A percentile compares a stretch with the other conserved stretches of the same genome.
phyloP scores from a whole-genome alignment of 2,329 filamentous ascomycete genomes.

The Botrytis cinerea region DNA sequence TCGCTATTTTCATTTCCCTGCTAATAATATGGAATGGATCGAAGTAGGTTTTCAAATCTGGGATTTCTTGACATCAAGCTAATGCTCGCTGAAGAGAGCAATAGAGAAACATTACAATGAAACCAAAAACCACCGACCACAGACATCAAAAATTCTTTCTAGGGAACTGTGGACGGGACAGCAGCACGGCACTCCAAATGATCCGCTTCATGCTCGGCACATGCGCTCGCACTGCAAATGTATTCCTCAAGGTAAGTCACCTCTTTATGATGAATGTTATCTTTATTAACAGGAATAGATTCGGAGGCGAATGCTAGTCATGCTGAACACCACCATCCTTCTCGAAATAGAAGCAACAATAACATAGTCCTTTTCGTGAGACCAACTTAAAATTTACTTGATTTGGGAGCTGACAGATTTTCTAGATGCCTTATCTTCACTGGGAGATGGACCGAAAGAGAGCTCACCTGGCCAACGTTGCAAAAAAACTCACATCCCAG shows the following conservation, averaged over 20 bases:
- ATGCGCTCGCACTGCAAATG: not conserved
- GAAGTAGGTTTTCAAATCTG: not conserved
- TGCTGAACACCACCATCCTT: not conserved
- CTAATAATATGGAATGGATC: not conserved
- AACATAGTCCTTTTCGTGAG: not conserved
- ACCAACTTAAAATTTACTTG: fast-evolving
- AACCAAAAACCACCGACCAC: not conserved
- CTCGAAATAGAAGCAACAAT: not conserved
- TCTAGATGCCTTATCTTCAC: not conserved
- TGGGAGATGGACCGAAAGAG: not conserved
- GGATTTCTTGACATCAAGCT: not conserved
- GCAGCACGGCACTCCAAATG: not conserved
- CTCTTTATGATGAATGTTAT: not conserved
- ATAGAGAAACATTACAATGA: not conserved
- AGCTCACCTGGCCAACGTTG: not conserved
- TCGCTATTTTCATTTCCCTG: not conserved
- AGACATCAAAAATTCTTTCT: not conserved
- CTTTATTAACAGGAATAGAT: not conserved
- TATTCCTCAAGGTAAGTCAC: not conserved
- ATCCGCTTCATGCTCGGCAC: not conserved
- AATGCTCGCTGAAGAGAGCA: not conserved
- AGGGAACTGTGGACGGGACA: not conserved
- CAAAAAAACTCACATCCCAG: not conserved
- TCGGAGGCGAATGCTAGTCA: not conserved
- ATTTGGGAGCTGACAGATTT: not conserved